Base-by-base conservation (phyloP, 2,329 filamentous ascomycete species). In the Colletotrichum eremochloae region DNA sequence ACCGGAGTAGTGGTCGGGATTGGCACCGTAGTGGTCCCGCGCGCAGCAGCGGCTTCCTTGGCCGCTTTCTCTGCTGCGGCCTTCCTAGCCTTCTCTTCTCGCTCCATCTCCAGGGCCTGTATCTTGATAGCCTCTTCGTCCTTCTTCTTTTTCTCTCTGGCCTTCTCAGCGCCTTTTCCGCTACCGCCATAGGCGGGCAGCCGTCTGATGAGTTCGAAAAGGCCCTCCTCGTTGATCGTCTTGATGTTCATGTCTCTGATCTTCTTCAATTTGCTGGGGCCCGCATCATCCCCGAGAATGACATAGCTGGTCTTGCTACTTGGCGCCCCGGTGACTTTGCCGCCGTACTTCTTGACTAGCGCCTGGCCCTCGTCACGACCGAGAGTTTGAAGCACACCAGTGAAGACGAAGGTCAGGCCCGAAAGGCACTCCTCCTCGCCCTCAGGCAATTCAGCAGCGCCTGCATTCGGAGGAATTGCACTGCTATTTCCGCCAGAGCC, bases 241-340 rank as follows among this genome's bases (percentile, higher is more conserved):
- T 95, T 98, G 80, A 98, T 90, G 0, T 90, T 90, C 76, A 93
- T 85, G 29, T 94, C 88, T 68, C 89, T 87, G 76, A 99, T 98
- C 76, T 95, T 98, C 75, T 92, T 87, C 52, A 99, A 86, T 80
- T 99, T 99, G 82, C 93, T 97, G 1, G 96, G 96, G 0, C 96
- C 96, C 33, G 97, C 96, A 80, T 98, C 96, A 36, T 88, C 89
- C 55, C 96, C 96, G 3, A 99, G 88, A 20, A 99, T 94, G 57
- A 99, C 95, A 79, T 94, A 99, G 78, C 89, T 96, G 0, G 97
- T 99, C 82, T 97, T 98, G 78, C 92, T 93, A 79, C 96, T 98
- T 29, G 97, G 96, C 6, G 90, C 92, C 12, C 86, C 87, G 12
- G 93, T 97, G 33, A 97, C 91, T 82, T 97, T 98, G 65, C 96